These are phyloP conservation scores for Ogataea nitratoaversa DNA, from an alignment of 805 yeast genomes.

Conservation along the genomic window DNA sequence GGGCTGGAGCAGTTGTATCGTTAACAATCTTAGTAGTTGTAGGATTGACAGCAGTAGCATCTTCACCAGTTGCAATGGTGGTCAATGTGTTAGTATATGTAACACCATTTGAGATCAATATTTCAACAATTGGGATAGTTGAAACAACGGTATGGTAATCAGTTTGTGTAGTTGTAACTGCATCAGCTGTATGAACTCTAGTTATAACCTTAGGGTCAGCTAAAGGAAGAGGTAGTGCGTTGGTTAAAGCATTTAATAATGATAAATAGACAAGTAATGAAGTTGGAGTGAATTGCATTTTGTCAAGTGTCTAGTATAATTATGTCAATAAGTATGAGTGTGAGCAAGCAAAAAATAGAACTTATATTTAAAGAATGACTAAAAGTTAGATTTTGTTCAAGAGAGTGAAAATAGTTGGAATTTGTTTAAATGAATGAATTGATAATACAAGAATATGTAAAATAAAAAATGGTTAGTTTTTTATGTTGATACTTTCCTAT, in stretches of 20 bases:
- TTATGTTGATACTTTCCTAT: too few species aligned
- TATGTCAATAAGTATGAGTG: too few species aligned
- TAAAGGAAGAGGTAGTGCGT: constrained; percentile 19
- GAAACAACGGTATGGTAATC: constrained; percentile 42
- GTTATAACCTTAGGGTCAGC: constrained; percentile 24
- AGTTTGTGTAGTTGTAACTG: constrained; percentile 29
- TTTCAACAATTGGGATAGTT: constrained; percentile 48
- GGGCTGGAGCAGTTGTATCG: constrained; percentile 9
- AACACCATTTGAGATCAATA: constrained; percentile 47
- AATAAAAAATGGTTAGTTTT: too few species aligned
- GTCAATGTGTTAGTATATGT: constrained; percentile 46
- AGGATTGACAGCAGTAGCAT: constrained; percentile 9
- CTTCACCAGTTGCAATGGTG: constrained; percentile 32
- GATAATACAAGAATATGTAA: too few species aligned
- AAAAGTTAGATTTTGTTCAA: not conserved
- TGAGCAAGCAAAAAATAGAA: too few species aligned
- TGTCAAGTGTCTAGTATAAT: too few species aligned
- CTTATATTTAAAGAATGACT: not conserved
- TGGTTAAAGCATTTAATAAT: constrained; percentile 1
- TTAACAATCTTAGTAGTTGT: constrained; percentile 15
- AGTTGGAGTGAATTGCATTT: not conserved
- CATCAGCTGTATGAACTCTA: constrained; percentile 28
- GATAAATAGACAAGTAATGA: constrained; percentile 1
- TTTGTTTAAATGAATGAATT: too few species aligned
- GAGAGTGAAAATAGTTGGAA: not conserved